Evolutionary conservation across 2,329 filamentous ascomycete genomes (phyloP), one percentile per base, ranked within the genome.

Genomic region (Talaromyces funiculosus): DNA sequence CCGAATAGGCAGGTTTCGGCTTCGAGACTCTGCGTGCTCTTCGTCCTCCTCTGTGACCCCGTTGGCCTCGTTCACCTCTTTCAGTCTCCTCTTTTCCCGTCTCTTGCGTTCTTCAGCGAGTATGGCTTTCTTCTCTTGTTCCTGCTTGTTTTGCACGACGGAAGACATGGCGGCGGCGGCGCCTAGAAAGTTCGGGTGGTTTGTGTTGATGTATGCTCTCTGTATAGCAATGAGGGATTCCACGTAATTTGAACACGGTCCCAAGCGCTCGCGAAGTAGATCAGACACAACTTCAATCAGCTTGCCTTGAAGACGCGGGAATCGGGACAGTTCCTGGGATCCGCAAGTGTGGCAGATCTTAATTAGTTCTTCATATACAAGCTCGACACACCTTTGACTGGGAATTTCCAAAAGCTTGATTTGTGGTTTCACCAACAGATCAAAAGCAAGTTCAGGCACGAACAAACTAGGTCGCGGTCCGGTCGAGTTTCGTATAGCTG

Each of bases 321-420:
- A 99, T 64, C 94, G 85, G 57, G 90, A 89, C 20, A 99, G 85
- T 75, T 99, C 94, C 16, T 90, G 95, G 2, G 92, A 97, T 64
- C 94, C 94, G 77, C 94, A 99, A 0, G 94, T 99, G 74, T 99
- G 94, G 78, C 94, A 97, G 67, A 99, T 97, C 78, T 99, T 99
- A 80, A 99, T 99, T 47, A 99, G 83, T 75, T 99, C 94, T 74
- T 99, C 94, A 74, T 99, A 99, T 2, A 99, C 94, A 58, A 99
- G 84, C 77, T 99, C 94, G 55, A 99, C 94, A 71, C 94, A 99
- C 68, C 94, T 87, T 73, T 99, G 94, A 72, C 91, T 95, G 9
- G 94, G 94, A 26, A 94, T 86, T 73, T 99, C 94, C 29, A 99
- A 81, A 57, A 99, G 83, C 79, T 97, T 97, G 76, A 99, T 99